Percentiles rank a stretch among this genome's conserved stretches.
Conservation (phyloP, 129 eudicot species). For the Artemisia annua region DNA sequence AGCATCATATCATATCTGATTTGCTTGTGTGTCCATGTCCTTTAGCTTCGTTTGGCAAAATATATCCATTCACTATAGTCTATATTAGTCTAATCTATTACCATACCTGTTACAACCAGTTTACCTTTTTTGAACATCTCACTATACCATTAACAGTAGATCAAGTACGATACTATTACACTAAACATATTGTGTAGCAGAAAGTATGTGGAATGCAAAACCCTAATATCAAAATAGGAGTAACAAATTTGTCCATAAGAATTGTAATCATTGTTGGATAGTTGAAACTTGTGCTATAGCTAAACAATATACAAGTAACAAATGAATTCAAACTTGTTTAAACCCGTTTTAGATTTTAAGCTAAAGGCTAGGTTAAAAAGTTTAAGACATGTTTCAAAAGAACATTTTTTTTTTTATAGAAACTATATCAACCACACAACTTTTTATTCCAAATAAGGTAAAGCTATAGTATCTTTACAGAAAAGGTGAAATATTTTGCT, state of each 20-base stretch:
- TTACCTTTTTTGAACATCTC: not conserved
- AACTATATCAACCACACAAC: slow-evolving; percentile 29
- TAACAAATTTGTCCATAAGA: too few relatives aligned
- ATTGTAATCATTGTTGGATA: too few relatives aligned
- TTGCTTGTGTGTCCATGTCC: slow-evolving; percentile 23
- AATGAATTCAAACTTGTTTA: not conserved
- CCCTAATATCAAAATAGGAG: too few relatives aligned
- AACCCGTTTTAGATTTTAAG: not conserved
- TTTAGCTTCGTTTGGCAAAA: slow-evolving; percentile 24
- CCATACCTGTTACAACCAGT: slow-evolving; percentile 15
- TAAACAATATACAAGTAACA: not conserved
- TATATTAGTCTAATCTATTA: not conserved
- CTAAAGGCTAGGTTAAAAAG: not conserved
- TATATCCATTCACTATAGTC: slow-evolving; percentile 7
- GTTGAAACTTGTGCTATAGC: not conserved
- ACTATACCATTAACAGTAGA: too few relatives aligned
- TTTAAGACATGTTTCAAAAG: slow-evolving; percentile 18
- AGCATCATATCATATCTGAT: slow-evolving; percentile 45
- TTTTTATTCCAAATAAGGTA: slow-evolving; percentile 35
- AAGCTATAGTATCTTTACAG: slow-evolving; percentile 39
- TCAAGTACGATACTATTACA: not conserved
- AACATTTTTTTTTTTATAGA: slow-evolving; percentile 7
- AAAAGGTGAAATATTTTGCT: slow-evolving; percentile 26
- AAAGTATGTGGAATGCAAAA: too few relatives aligned
- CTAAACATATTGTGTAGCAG: too few relatives aligned